phyloP scores from a whole-genome alignment of 2,329 filamentous ascomycete species.

The Plectosphaerella sp. region DNA sequence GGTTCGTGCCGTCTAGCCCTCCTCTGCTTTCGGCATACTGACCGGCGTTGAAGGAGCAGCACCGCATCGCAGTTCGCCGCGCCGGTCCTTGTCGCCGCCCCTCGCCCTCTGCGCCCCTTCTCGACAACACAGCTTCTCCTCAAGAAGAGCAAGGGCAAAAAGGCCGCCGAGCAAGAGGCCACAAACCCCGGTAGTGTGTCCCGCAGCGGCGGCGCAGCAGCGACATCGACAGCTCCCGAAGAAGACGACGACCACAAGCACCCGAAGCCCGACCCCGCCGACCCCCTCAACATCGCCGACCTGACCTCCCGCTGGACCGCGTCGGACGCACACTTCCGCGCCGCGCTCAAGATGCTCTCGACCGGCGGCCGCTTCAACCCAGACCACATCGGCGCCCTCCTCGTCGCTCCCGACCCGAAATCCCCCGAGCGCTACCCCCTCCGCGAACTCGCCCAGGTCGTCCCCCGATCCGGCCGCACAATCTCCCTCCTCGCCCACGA shows the following conservation, averaged over 20 bases:
- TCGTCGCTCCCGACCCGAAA: constrained; percentile 28
- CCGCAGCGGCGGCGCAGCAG: constrained; percentile 3
- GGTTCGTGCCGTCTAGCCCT: constrained; percentile 1
- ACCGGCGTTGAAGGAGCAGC: not conserved
- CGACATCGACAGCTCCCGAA: constrained; percentile 11
- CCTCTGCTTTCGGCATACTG: not conserved
- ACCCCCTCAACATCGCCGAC: constrained; percentile 46
- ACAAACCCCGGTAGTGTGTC: constrained; percentile 7
- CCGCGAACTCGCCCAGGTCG: constrained; percentile 50
- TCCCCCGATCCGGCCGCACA: constrained; percentile 38
- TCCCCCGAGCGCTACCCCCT: constrained; percentile 36
- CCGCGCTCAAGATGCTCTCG: constrained; percentile 35
- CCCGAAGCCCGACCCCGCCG: constrained; percentile 29
- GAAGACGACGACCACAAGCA: constrained; percentile 14
- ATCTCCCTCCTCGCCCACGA: constrained; percentile 38
- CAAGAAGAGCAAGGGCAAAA: constrained; percentile 32
- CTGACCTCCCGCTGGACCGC: constrained; percentile 37
- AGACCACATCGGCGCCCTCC: constrained; percentile 40
- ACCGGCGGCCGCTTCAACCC: constrained; percentile 49
- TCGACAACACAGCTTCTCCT: constrained; percentile 19
- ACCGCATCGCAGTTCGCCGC: constrained; percentile 5
- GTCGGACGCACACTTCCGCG: constrained; percentile 36
- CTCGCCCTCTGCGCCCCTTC: constrained; percentile 17
- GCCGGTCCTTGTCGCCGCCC: constrained; percentile 7
- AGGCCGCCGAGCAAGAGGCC: constrained; percentile 9